phyloP scores from a whole-genome alignment of 805 yeast species.

The Myxozyma geophila region DNA sequence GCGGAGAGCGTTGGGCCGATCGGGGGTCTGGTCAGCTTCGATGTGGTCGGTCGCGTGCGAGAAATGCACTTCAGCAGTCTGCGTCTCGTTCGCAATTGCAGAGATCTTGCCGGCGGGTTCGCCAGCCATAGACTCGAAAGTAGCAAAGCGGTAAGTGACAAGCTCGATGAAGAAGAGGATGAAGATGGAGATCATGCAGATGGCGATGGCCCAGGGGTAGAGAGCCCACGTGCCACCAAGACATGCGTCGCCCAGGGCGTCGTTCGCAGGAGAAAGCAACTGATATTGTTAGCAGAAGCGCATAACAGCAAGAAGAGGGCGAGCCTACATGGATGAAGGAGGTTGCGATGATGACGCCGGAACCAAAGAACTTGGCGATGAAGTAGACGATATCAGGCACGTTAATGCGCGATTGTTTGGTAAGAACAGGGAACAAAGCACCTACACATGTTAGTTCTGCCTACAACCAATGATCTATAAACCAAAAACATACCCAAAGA shows the following conservation, averaged over 20 bases:
- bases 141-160: conserved; percentile 50
- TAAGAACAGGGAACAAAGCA: conserved; percentile 53
- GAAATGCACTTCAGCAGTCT: conserved; percentile 30
- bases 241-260: conserved; percentile 32
- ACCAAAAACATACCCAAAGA: conserved; percentile 46
- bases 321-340: conserved; percentile 61
- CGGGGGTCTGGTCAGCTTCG: conserved; percentile 26
- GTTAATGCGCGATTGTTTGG: conserved; percentile 33
- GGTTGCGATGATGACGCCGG: conserved; percentile 78
- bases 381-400: conserved; percentile 33
- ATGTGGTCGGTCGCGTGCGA: conserved; percentile 35
- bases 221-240: conserved; percentile 48
- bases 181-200: conserved; percentile 54
- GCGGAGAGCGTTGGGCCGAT: conserved; percentile 12
- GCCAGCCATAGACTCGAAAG: conserved; percentile 17
- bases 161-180: conserved; percentile 56
- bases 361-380: conserved; percentile 50
- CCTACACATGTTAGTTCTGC: conserved; percentile 18
- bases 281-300: neutral
- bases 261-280: conserved; percentile 34
- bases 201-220: conserved; percentile 64
- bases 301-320: conserved; percentile 46
- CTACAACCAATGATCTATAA: neutral
- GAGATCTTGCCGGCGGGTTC: neutral
- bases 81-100: neutral